These are phyloP conservation scores for Flaveria bidentis DNA, from an alignment of 129 eudicot genomes.

Conservation along the genomic window DNA sequence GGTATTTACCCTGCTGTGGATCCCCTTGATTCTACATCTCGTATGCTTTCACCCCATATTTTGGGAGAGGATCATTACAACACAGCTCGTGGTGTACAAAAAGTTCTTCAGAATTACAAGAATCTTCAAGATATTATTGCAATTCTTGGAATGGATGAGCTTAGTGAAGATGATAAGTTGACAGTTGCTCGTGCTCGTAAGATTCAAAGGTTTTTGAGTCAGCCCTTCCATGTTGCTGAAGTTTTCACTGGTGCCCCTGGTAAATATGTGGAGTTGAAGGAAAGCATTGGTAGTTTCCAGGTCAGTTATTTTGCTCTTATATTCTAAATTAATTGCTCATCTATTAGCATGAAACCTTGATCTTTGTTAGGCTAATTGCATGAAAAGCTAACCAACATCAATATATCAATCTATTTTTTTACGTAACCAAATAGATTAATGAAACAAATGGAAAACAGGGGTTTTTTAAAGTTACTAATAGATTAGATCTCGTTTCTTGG, in stretches of 20 bases:
- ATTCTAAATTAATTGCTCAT: background rate
- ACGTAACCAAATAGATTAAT: background rate
- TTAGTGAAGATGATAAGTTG: conserved; percentile 52
- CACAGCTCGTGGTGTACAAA: conserved; percentile 50
- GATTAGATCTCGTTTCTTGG: background rate
- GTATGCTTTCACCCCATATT: conserved; percentile 48
- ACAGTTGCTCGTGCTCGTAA: conserved; percentile 50
- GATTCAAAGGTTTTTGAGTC: conserved; percentile 47
- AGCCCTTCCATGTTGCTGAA: conserved; percentile 49
- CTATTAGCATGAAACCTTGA: background rate
- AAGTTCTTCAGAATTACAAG: conserved; percentile 50
- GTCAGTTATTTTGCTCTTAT: conserved; percentile 16
- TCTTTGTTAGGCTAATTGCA: background rate
- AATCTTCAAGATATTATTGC: conserved; percentile 55
- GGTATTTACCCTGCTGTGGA: conserved; percentile 51
- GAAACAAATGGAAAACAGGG: too few relatives aligned
- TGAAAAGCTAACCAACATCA: background rate
- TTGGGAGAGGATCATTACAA: conserved; percentile 51
- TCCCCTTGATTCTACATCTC: conserved; percentile 47
- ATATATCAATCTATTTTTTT: background rate
- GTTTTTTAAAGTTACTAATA: too few relatives aligned
- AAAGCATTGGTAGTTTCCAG: conserved; percentile 47
- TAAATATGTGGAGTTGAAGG: conserved; percentile 47
- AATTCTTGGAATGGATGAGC: conserved; percentile 53
- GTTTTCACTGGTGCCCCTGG: conserved; percentile 55